Percentiles rank a stretch among this genome's conserved stretches.
Conservation (phyloP, 2,329 filamentous ascomycete species). For the Plectosphaerella cucumerina region DNA sequence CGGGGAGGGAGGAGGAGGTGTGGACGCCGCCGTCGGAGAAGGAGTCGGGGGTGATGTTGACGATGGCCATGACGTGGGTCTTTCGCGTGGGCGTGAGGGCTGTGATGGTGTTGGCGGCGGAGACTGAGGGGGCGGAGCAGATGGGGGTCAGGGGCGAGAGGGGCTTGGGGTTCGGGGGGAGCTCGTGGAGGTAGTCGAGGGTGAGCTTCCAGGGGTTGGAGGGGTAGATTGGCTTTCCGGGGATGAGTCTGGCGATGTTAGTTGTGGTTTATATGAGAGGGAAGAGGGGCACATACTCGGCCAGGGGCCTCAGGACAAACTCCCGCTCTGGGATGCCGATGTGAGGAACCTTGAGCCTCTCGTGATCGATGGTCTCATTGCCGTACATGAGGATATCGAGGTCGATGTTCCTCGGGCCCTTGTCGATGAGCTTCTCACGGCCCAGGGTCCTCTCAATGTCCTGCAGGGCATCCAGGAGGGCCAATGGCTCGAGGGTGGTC, state of each 20-base stretch:
- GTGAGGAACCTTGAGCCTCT: slow-evolving; percentile 81
- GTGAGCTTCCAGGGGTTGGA: slow-evolving; percentile 56
- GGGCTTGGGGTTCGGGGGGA: slow-evolving; percentile 42
- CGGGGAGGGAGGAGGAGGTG: slow-evolving; percentile 46
- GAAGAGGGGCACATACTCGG: slow-evolving; percentile 52
- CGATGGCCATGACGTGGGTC: slow-evolving; percentile 86
- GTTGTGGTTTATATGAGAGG: not conserved
- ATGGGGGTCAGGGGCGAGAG: slow-evolving; percentile 58
- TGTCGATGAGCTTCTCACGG: slow-evolving; percentile 80
- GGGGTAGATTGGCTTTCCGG: slow-evolving; percentile 47
- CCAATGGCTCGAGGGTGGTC: slow-evolving; percentile 70
- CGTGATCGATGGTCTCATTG: slow-evolving; percentile 58
- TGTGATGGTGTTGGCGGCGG: slow-evolving; percentile 43
- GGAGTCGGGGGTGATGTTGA: slow-evolving; percentile 93
- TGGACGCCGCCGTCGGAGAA: slow-evolving; percentile 87
- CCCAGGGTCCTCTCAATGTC: slow-evolving; percentile 77
- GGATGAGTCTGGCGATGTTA: slow-evolving; percentile 43
- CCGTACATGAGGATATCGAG: slow-evolving; percentile 87
- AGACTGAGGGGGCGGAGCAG: slow-evolving; percentile 32
- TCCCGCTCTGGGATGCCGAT: slow-evolving; percentile 81
- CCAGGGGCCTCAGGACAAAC: slow-evolving; percentile 85
- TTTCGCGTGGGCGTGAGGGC: slow-evolving; percentile 52
- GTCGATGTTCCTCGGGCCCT: slow-evolving; percentile 92
- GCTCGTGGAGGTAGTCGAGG: slow-evolving; percentile 57
- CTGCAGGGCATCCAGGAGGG: slow-evolving; percentile 77